Evolutionary conservation across 176 grass and related monocot genomes (phyloP).

Genomic region (Carex pumila): DNA sequence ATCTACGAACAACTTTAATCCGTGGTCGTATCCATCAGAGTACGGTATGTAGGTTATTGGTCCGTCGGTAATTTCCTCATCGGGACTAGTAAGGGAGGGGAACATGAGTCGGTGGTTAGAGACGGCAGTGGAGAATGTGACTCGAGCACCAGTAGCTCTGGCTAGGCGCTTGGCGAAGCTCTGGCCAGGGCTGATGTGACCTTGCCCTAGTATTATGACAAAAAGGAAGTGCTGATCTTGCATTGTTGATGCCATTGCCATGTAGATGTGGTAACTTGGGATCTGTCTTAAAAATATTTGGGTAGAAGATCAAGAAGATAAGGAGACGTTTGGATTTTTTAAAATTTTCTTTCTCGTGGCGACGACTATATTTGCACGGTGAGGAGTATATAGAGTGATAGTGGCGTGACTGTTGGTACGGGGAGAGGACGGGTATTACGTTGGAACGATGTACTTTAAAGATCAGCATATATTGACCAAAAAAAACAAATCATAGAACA

Average conservation of each 20-base stretch:
- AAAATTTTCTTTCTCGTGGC: neutral
- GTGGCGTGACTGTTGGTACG: neutral
- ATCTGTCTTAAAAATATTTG: neutral
- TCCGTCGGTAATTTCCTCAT: neutral
- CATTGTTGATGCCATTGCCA: neutral
- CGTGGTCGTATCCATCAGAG: slow-evolving; percentile 42
- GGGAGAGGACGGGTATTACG: no score
- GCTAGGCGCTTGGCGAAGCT: slow-evolving; percentile 20
- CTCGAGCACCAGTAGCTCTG: neutral
- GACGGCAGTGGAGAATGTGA: slow-evolving; percentile 40
- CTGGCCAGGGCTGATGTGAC: slow-evolving; percentile 28
- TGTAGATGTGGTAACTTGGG: neutral
- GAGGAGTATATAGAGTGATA: neutral
- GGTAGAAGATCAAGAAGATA: neutral
- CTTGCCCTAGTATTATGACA: neutral
- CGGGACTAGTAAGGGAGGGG: neutral
- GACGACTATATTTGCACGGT: neutral
- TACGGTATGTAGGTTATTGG: slow-evolving; percentile 22
- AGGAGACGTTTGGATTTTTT: neutral
- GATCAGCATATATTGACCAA: no score
- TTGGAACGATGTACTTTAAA: neutral
- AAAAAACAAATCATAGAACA: no score
- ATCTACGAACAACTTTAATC: neutral
- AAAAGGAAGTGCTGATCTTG: neutral
- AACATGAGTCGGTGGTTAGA: slow-evolving; percentile 27